Conservation (phyloP, 306 rosid genomes). For the Vigna nakashimae region DNA sequence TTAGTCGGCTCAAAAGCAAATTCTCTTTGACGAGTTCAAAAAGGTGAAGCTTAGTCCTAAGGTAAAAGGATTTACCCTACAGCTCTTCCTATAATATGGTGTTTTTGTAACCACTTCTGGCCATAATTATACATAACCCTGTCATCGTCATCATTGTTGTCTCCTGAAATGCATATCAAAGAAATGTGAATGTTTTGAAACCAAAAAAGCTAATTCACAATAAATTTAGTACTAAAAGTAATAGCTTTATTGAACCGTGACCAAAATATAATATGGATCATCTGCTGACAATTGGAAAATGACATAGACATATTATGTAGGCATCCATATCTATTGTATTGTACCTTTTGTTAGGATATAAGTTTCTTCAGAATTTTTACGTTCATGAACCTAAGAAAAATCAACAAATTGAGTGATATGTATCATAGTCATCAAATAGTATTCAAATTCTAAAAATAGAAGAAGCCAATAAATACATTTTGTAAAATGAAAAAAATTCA, state of each 20-base stretch:
- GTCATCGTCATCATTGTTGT: slow-evolving; percentile 66
- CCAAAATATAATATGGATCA: not conserved
- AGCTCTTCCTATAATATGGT: slow-evolving; percentile 80
- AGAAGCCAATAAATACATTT: not conserved
- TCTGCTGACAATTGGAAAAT: slow-evolving; percentile 5
- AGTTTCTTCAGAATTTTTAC: slow-evolving; percentile 56
- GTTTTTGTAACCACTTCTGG: slow-evolving; percentile 71
- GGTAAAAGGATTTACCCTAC: slow-evolving; percentile 56
- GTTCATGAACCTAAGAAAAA: slow-evolving; percentile 68
- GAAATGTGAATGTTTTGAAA: not conserved
- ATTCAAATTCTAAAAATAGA: slow-evolving; percentile 8
- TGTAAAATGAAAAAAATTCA: not conserved
- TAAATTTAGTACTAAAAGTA: not conserved
- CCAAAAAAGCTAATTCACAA: not conserved
- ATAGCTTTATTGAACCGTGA: not conserved
- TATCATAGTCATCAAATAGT: not conserved
- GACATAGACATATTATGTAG: not conserved
- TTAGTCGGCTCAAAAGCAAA: no score
- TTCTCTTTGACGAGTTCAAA: no score
- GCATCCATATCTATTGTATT: not conserved
- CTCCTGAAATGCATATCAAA: slow-evolving; percentile 58
- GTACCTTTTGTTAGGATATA: slow-evolving; percentile 83
- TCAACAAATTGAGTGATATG: slow-evolving; percentile 4
- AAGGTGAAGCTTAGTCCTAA: not conserved
- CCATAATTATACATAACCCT: slow-evolving; percentile 61